Evolutionary conservation across 345 rosid species (phyloP).

Genomic region (Hibiscus trionum): DNA sequence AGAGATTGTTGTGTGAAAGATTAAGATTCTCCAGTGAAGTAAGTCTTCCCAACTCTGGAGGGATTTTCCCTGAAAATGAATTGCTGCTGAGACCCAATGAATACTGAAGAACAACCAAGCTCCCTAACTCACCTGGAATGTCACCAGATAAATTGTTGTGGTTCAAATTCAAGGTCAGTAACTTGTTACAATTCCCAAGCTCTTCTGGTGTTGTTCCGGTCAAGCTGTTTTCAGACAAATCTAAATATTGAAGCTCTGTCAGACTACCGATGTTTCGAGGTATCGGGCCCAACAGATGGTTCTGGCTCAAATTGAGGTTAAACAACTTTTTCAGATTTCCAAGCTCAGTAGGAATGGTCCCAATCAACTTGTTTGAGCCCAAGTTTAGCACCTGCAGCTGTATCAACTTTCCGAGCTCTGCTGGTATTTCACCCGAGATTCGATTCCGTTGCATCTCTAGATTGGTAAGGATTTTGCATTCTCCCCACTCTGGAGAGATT

Average conservation of each 20-base stretch:
- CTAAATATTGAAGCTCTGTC: conserved; percentile 29
- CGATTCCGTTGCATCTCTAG: conserved; percentile 41
- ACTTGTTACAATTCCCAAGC: conserved; percentile 32
- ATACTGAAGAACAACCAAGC: conserved; percentile 32
- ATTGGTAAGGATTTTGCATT: conserved; percentile 40
- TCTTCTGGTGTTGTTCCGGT: conserved; percentile 30
- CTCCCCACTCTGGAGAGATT: conserved; percentile 53
- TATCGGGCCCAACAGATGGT: conserved; percentile 31
- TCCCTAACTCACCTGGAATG: conserved; percentile 28
- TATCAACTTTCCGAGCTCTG: conserved; percentile 40
- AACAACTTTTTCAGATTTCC: conserved; percentile 34
- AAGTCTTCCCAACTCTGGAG: conserved; percentile 31
- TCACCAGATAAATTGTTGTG: conserved; percentile 44
- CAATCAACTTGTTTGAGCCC: conserved; percentile 38
- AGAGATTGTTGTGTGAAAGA: conserved; percentile 17
- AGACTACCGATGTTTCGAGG: conserved; percentile 34
- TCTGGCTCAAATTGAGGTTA: conserved; percentile 42
- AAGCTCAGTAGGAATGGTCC: conserved; percentile 40
- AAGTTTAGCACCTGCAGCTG: conserved; percentile 31
- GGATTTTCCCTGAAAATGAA: conserved; percentile 45
- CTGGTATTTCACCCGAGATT: conserved; percentile 48
- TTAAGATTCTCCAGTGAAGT: conserved; percentile 15
- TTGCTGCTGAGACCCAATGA: conserved; percentile 60
- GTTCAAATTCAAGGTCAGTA: conserved; percentile 44
- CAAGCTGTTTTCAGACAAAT: conserved; percentile 39